Conservation (phyloP, 148 eudicot species). For the Hydrangea macrophylla region DNA sequence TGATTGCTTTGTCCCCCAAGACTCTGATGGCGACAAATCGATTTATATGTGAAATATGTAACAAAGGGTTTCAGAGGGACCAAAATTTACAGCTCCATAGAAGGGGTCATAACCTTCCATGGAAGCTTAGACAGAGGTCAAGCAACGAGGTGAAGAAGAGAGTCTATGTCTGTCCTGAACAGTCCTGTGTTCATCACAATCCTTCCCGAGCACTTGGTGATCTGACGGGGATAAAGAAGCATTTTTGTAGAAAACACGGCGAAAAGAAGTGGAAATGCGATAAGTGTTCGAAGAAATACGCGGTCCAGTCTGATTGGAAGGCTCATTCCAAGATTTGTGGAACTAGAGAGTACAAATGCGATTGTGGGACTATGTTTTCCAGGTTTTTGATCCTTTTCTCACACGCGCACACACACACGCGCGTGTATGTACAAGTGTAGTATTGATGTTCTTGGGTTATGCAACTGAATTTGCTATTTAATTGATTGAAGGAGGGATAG, state of each 20-base stretch:
- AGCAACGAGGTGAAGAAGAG: constrained; percentile 66
- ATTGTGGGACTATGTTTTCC: constrained; percentile 76
- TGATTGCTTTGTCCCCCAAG: constrained; percentile 79
- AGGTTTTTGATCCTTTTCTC: constrained; percentile 35
- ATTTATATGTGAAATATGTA: constrained; percentile 80
- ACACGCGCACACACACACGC: no score
- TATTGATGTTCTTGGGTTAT: background rate
- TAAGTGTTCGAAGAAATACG: constrained; percentile 87
- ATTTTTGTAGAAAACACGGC: constrained; percentile 78
- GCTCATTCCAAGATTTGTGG: constrained; percentile 88
- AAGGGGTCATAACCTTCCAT: constrained; percentile 84
- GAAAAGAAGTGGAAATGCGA: constrained; percentile 92
- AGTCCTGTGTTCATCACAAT: constrained; percentile 72
- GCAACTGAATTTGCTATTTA: constrained; percentile 10
- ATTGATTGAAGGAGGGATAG: constrained; percentile 62
- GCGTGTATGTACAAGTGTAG: background rate
- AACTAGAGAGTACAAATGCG: constrained; percentile 78
- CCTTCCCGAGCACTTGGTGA: constrained; percentile 81
- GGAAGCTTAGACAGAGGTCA: constrained; percentile 81
- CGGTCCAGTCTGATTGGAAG: constrained; percentile 90
- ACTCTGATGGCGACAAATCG: constrained; percentile 77
- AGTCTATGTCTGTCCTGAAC: constrained; percentile 81
- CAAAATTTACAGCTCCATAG: constrained; percentile 85
- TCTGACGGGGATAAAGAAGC: constrained; percentile 86
- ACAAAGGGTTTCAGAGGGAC: constrained; percentile 83